A percentile compares a stretch with the other conserved stretches of the same genome.
Conservation (phyloP, 1,284 basidiomycete species). For the Porodaedalea pini region DNA sequence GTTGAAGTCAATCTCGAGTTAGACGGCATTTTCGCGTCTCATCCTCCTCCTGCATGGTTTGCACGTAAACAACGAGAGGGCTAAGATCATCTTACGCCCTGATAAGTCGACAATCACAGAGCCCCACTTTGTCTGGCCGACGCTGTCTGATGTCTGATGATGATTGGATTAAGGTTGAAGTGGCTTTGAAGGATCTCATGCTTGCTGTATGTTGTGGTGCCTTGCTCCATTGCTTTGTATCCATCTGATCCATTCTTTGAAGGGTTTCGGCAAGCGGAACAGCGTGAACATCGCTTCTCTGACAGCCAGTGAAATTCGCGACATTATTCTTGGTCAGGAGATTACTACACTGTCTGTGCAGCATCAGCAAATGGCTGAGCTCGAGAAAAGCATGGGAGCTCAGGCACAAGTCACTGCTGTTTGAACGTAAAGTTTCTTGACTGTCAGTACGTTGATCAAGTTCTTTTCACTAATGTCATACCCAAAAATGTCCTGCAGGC, state of each 20-base stretch:
- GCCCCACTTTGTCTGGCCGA: slow-evolving; percentile 98
- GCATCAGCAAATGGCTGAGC: slow-evolving; percentile 98
- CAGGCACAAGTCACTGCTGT: slow-evolving; percentile 94
- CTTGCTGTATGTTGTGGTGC: slow-evolving; percentile 56
- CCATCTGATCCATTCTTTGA: slow-evolving; percentile 20
- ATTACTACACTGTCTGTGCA: slow-evolving; percentile 91
- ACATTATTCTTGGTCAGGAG: slow-evolving; percentile 96
- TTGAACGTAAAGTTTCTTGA: slow-evolving; percentile 58
- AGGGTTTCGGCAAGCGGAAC: slow-evolving; percentile 99
- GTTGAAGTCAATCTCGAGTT: slow-evolving; percentile 98
- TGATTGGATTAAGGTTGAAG: slow-evolving; percentile 99
- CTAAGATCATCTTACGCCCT: slow-evolving; percentile 91
- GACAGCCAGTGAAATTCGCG: slow-evolving; percentile 93
- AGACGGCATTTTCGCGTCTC: slow-evolving; percentile 97
- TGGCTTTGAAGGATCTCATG: slow-evolving; percentile 93
- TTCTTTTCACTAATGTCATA: slow-evolving; percentile 84
- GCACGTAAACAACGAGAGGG: slow-evolving; percentile 99
- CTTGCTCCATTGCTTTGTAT: slow-evolving; percentile 12
- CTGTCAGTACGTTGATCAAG: neutral
- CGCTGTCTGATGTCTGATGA: slow-evolving; percentile 89
- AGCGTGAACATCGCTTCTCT: slow-evolving; percentile 98
- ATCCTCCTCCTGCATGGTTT: slow-evolving; percentile 94
- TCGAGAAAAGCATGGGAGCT: slow-evolving; percentile 95
- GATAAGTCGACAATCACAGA: slow-evolving; percentile 96
- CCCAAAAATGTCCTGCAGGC: slow-evolving; percentile 97